Evolutionary conservation across 345 rosid species (phyloP), one percentile per base, ranked within the genome.

Genomic region (Hibiscus trionum): DNA sequence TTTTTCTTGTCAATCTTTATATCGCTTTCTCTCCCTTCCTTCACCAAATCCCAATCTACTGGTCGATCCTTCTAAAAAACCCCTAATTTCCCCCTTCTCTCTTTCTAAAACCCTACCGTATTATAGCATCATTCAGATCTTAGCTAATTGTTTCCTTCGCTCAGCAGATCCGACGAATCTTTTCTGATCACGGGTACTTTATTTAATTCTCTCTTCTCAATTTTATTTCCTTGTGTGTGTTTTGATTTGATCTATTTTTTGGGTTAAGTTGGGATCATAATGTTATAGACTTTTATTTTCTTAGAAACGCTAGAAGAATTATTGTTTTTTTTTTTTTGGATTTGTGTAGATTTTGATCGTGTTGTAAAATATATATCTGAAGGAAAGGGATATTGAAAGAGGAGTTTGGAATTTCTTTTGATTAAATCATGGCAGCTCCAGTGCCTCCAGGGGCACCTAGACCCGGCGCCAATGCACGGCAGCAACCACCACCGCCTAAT

Each of bases 371-470:
- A 6, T 17, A 21, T 66, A 42, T 44, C 47, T 44, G 14, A 15
- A n/a, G 12, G 15, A 26, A 31, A 53, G 55, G 53, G 69, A 26
- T 66, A 57, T 56, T 66, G 17, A 57, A 69, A 59, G 46, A 60
- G 59, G 76, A 49, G 47, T 33, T 69, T 61, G 53, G 77, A 55
- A 57, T 69, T 78, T 74, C 66, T 71, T 73, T 76, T 78, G 71
- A 67, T 69, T 50, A 26, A 76, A 78, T 47, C 73, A 93, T 93
- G 98, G 88, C 83, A 75, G 85, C 91, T 86, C 87, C 84, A 73
- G 84, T 87, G 88, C 97, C 98, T 85, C 97, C 91, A 50, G 98
- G 93, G 90, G 91, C 91, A 77, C 85, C 90, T 61, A 85, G 97
- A 79, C 93, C 88, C 66, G 82, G 82, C 70, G 65, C 73, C 71